These are phyloP conservation scores for Teunomyces atbi DNA, from an alignment of 805 yeast species.

Conservation along the genomic window DNA sequence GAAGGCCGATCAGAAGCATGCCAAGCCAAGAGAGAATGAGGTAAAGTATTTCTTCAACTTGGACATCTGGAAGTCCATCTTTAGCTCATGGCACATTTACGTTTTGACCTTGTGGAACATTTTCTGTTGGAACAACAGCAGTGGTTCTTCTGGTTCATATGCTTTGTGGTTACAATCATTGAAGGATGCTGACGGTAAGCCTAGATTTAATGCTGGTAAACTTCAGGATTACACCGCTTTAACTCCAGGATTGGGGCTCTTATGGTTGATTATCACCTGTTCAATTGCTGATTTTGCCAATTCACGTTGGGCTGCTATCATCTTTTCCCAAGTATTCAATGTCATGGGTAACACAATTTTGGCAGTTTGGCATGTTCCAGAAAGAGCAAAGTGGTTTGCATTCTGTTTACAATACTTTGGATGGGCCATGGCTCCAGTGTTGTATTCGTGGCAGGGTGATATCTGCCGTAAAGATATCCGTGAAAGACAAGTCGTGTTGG, in stretches of 20 bases:
- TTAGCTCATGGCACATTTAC: slow-evolving; percentile 61
- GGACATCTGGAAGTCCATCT: slow-evolving; percentile 51
- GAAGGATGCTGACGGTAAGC: slow-evolving; percentile 7
- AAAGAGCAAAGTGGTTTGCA: slow-evolving; percentile 63
- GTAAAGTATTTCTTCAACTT: slow-evolving; percentile 39
- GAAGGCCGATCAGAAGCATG: slow-evolving; percentile 15
- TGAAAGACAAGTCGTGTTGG: slow-evolving; percentile 55
- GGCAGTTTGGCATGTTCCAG: slow-evolving; percentile 59
- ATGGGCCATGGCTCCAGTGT: slow-evolving; percentile 62
- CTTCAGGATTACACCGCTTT: slow-evolving; percentile 45
- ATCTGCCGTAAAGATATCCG: slow-evolving; percentile 57
- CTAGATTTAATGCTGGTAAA: slow-evolving; percentile 25
- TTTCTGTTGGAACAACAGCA: slow-evolving; percentile 62
- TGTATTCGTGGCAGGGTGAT: slow-evolving; percentile 58
- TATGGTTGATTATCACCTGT: slow-evolving; percentile 39
- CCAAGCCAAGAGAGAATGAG: slow-evolving; percentile 13
- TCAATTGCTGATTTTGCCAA: slow-evolving; percentile 36
- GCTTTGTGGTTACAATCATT: slow-evolving; percentile 51
- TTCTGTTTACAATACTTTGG: slow-evolving; percentile 59
- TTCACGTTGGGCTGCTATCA: slow-evolving; percentile 54
- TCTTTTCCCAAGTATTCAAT: slow-evolving; percentile 53
- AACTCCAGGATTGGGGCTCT: slow-evolving; percentile 44
- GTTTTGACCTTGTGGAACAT: slow-evolving; percentile 53
- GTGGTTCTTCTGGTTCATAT: slow-evolving; percentile 43
- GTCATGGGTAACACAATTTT: slow-evolving; percentile 52